These are phyloP conservation scores for Melanopsichium pennsylvanicum DNA, from an alignment of 1,284 basidiomycete species.

Conservation along the genomic window DNA sequence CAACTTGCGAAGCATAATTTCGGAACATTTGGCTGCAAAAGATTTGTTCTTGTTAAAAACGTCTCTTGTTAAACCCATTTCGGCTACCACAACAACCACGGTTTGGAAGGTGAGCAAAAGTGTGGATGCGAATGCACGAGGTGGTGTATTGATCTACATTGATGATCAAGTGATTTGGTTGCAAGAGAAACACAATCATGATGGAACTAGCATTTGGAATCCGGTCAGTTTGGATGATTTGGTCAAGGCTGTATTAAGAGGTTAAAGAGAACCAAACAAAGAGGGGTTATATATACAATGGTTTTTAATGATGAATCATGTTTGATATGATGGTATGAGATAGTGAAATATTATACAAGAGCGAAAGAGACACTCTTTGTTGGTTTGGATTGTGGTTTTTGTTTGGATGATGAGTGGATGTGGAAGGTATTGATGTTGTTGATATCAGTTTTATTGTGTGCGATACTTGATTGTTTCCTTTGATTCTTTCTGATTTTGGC, in stretches of 20 bases:
- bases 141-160: conserved; percentile 73
- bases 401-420: no score
- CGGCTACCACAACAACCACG: conserved; percentile 82
- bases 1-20: conserved; percentile 79
- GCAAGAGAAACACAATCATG: not conserved
- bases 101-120: conserved; percentile 68
- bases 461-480: no score
- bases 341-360: no score
- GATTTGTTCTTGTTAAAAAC: conserved; percentile 89
- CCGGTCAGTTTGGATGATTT: conserved; percentile 85
- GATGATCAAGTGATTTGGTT: conserved; percentile 76
- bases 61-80: conserved; percentile 79
- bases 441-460: no score
- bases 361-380: conserved; percentile 40
- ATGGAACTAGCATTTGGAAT: conserved; percentile 7
- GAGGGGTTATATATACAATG: no score
- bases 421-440: no score
- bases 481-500: not conserved
- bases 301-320: no score
- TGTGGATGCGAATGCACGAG: not conserved
- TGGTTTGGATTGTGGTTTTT: no score
- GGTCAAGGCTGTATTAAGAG: conserved; percentile 74
- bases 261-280: no score
- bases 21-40: conserved; percentile 78
- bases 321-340: no score